These are phyloP conservation scores for Xylaria telfairii DNA, from an alignment of 495 filamentous ascomycete species.

Conservation along the genomic window DNA sequence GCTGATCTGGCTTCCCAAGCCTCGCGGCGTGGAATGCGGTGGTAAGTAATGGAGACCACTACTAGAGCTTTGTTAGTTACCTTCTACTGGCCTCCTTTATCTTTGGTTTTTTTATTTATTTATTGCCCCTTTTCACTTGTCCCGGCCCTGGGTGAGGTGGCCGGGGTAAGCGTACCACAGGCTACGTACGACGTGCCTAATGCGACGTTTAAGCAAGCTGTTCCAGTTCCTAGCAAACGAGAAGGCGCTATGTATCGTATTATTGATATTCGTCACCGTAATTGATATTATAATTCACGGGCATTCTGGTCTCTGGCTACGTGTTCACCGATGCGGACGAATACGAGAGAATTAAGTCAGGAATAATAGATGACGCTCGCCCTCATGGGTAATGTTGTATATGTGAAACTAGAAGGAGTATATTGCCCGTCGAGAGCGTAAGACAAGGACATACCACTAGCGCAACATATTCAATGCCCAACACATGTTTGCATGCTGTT, in stretches of 20 bases:
- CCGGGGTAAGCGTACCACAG: too few relatives aligned
- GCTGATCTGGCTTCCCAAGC: too few relatives aligned
- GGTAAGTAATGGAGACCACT: too few relatives aligned
- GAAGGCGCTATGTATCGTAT: background rate
- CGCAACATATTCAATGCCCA: too few relatives aligned
- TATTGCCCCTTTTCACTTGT: too few relatives aligned
- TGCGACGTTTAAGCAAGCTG: background rate
- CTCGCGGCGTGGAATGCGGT: too few relatives aligned
- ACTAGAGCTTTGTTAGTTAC: too few relatives aligned
- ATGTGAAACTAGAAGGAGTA: background rate
- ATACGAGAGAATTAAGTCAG: background rate
- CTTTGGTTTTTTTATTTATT: too few relatives aligned
- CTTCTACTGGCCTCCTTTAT: too few relatives aligned
- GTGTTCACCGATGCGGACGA: background rate
- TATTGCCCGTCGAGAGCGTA: background rate
- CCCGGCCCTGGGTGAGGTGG: too few relatives aligned
- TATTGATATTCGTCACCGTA: background rate
- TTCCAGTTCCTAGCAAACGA: background rate
- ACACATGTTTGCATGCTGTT: too few relatives aligned
- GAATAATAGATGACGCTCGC: background rate
- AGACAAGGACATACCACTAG: too few relatives aligned
- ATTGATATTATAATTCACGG: background rate
- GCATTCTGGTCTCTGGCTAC: background rate
- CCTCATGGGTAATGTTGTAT: background rate
- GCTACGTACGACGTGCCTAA: background rate